Evolutionary conservation across 2,329 filamentous ascomycete species (phyloP).

Genomic region (Fusarium dlaminii): DNA sequence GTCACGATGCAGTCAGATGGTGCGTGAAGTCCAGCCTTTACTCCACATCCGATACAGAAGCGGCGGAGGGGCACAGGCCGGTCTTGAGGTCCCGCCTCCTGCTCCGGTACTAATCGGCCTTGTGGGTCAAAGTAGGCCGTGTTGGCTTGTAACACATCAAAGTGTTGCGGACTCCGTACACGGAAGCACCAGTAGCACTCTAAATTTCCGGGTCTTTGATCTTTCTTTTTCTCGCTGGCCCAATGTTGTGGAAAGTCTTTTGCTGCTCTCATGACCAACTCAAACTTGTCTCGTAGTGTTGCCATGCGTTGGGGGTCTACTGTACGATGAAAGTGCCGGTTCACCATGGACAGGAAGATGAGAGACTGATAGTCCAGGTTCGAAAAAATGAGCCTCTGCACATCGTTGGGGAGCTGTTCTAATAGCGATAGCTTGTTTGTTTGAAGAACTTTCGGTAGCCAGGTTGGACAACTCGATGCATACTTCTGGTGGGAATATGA

Average conservation of each 20-base stretch:
- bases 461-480: conserved; percentile 13
- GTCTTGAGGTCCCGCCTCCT: conserved; percentile 44
- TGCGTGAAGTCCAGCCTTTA: conserved; percentile 49
- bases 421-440: conserved; percentile 40
- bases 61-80: conserved; percentile 48
- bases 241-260: conserved; percentile 54
- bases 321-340: conserved; percentile 46
- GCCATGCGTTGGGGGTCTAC: conserved; percentile 50
- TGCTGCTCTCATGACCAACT: conserved; percentile 54
- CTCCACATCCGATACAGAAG: conserved; percentile 55
- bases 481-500: conserved; percentile 9
- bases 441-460: conserved; percentile 11
- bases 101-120: conserved; percentile 44
- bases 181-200: conserved; percentile 56
- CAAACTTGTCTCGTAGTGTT: conserved; percentile 48
- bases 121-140: conserved; percentile 46
- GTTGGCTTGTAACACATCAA: conserved; percentile 50
- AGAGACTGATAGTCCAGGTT: conserved; percentile 54
- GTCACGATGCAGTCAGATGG: conserved; percentile 52
- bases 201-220: conserved; percentile 53
- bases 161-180: conserved; percentile 51
- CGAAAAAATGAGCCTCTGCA: conserved; percentile 48
- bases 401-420: conserved; percentile 48
- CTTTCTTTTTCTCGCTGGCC: conserved; percentile 49
- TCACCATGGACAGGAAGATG: conserved; percentile 51